Evolutionary conservation across 495 filamentous ascomycete genomes (phyloP).

Genomic region (Aspergillus sclerotioniger): DNA sequence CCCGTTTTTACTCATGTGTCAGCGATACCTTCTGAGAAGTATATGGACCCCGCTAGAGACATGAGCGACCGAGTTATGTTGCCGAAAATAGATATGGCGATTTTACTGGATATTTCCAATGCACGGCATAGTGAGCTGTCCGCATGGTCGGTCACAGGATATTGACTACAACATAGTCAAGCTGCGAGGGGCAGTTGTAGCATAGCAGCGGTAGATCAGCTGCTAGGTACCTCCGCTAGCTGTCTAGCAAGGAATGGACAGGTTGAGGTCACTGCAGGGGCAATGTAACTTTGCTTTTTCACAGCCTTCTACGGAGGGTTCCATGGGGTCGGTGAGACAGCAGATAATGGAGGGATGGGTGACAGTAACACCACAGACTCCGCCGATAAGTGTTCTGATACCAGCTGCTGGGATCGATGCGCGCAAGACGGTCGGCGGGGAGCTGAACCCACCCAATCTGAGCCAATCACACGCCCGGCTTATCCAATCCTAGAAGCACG

Average conservation of each 20-base stretch:
- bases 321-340: not conserved
- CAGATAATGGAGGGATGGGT: not conserved
- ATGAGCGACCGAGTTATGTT: not conserved
- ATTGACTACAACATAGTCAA: not conserved
- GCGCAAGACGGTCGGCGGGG: not conserved
- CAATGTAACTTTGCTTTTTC: not conserved
- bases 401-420: not conserved
- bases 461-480: slow-evolving; percentile 18
- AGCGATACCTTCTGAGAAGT: not conserved
- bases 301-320: not conserved
- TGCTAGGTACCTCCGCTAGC: not conserved
- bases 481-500: slow-evolving; percentile 18
- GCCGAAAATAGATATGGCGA: no score
- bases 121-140: not conserved
- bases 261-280: not conserved
- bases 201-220: not conserved
- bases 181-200: not conserved
- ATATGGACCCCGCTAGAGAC: not conserved
- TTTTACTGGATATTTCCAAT: not conserved
- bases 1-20: not conserved
- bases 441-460: not conserved
- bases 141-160: not conserved
- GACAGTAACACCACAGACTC: not conserved
- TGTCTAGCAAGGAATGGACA: not conserved
- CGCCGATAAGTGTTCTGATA: not conserved